phyloP scores from a whole-genome alignment of 345 rosid species.

The Passiflora organensis region DNA sequence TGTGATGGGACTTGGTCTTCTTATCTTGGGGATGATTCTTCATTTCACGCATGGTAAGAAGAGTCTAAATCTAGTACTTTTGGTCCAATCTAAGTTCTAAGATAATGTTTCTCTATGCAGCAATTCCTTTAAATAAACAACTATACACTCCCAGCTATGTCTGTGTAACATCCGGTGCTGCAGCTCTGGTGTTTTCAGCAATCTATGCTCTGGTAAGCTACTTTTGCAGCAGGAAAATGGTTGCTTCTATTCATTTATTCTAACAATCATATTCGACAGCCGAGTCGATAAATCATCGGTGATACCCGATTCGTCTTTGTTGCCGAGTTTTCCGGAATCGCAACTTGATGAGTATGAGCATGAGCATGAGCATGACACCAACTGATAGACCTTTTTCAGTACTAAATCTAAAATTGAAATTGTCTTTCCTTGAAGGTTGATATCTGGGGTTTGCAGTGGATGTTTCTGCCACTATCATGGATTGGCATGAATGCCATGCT shows the following conservation, averaged over 20 bases:
- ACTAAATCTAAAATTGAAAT: not conserved
- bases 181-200: slow-evolving; percentile 65
- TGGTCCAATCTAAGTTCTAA: not conserved
- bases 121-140: slow-evolving; percentile 78
- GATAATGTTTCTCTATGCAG: slow-evolving; percentile 32
- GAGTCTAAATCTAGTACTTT: not conserved
- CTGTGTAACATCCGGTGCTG: slow-evolving; percentile 79
- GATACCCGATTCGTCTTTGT: no score
- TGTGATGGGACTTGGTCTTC: slow-evolving; percentile 48
- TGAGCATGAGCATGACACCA: no score
- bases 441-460: slow-evolving; percentile 33
- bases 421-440: slow-evolving; percentile 50
- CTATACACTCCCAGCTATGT: slow-evolving; percentile 76
- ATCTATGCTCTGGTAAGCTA: slow-evolving; percentile 55
- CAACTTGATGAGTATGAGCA: no score
- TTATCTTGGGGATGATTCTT: slow-evolving; percentile 51
- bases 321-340: no score
- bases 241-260: no score
- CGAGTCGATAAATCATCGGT: no score
- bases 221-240: no score
- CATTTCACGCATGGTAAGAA: slow-evolving; percentile 67
- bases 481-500: slow-evolving; percentile 95
- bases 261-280: no score
- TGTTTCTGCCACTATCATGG: slow-evolving; percentile 71
- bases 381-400: no score